Evolutionary conservation across 2,329 filamentous ascomycete genomes (phyloP), one percentile per base, ranked within the genome.

Genomic region (Xylaria arbuscula): DNA sequence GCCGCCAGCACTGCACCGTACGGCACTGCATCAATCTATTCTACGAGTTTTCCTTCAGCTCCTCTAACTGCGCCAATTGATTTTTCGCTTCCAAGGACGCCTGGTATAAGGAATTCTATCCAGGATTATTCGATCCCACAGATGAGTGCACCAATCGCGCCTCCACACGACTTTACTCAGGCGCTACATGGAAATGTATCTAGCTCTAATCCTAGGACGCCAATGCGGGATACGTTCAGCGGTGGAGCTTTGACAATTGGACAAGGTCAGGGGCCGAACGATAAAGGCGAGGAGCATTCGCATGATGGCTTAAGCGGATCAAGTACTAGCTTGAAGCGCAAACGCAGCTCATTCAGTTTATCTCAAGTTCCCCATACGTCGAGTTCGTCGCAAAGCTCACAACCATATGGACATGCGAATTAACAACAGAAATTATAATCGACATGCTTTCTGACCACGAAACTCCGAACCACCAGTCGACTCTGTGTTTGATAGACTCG

Each of bases 51-150:
- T 72, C 82, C 86, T 1, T 85, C 86, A 6, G 85, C 86, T 5
- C 86, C 87, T 0, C 79, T 88, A 15, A 84, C 84, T 3, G 84
- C 86, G 1, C 86, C 86, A 0, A 81, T 86, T 69, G 85, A 88
- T 61, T 87, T 85, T 71, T 81, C 84, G 2, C 77, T 86, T 15
- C 81, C 85, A 1, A 78, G 84, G 50, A 83, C 83, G 3, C 80
- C 81, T 15, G 77, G 76, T 36, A 77, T 81, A 62, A 76, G 79
- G 59, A 75, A 66, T 68, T 78, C 68, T 74, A 78, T 80, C 36
- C 78, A 77, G 22, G 85, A 87, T 62, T 87, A 87, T 75, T 82
- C 82, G 13, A 83, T 86, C 74, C 81, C 86, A 2, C 86, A 88
- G 73, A 81, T 88, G 79, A 86, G 83, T 72, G 85, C 86, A 1